Conservation (phyloP, 768 basidiomycete genomes). For the Hebeloma cylindrosporum region DNA sequence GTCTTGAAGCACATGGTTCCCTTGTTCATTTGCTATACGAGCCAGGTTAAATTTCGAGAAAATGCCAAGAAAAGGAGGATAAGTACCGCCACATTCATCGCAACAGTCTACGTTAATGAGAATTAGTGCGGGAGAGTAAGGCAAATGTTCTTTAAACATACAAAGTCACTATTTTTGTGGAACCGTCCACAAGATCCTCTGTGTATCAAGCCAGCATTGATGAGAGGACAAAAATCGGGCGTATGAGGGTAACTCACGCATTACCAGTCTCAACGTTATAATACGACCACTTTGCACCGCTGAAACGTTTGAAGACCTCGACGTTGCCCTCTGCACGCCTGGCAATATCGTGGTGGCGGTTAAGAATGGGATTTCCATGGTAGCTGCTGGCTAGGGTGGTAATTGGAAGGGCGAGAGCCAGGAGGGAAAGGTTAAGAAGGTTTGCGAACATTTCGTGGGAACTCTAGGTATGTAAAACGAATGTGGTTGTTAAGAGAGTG, state of each 20-base stretch:
- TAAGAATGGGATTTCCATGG: constrained; percentile 25
- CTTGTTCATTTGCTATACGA: constrained; percentile 51
- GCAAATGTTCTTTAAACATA: constrained; percentile 13
- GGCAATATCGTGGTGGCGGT: constrained; percentile 49
- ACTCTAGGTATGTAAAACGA: background rate
- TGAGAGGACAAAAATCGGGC: background rate
- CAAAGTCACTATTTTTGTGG: constrained; percentile 25
- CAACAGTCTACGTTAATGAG: constrained; percentile 7
- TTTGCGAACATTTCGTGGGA: constrained; percentile 19
- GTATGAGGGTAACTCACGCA: no score
- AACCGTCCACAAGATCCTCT: constrained; percentile 30
- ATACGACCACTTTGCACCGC: constrained; percentile 46
- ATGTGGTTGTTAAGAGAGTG: constrained; percentile 6
- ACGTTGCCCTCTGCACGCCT: constrained; percentile 44
- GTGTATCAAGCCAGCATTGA: background rate
- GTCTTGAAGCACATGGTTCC: constrained; percentile 50
- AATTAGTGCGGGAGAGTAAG: background rate
- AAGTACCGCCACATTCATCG: constrained; percentile 11
- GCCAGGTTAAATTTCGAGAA: constrained; percentile 13
- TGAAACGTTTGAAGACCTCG: constrained; percentile 38
- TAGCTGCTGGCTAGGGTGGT: constrained; percentile 30
- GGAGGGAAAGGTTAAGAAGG: constrained; percentile 23
- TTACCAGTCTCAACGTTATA: constrained; percentile 38
- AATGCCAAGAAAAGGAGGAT: constrained; percentile 1
- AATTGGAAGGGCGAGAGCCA: constrained; percentile 31